Percentiles rank a stretch among this genome's conserved stretches.
Conservation (phyloP, 225 moss, liverwort and hornwort species). For the Sphagnum contortum region DNA sequence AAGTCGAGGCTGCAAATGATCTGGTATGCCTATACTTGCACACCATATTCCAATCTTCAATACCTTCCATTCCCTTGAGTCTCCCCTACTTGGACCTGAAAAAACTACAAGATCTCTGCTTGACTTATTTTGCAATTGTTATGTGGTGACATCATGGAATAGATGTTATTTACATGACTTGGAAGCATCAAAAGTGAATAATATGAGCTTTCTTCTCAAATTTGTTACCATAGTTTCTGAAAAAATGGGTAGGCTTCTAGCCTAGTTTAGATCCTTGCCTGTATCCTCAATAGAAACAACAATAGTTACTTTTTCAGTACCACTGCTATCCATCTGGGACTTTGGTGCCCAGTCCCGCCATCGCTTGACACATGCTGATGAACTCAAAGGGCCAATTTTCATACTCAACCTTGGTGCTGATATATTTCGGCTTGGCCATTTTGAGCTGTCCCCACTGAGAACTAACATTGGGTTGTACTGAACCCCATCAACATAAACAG, state of each 20-base stretch:
- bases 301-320: constrained; percentile 8
- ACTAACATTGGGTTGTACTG: too few species aligned
- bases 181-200: too few species aligned
- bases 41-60: not conserved
- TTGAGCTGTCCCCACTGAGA: too few species aligned
- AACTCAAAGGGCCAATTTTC: constrained; percentile 20
- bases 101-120: not conserved
- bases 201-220: too few species aligned
- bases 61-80: too few species aligned
- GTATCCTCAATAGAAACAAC: constrained; percentile 50
- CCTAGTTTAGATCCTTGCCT: constrained; percentile 6
- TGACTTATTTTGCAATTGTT: too few species aligned
- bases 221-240: too few species aligned
- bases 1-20: constrained; percentile 63
- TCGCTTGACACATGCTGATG: constrained; percentile 14
- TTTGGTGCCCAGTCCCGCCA: constrained; percentile 34
- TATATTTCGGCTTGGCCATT: constrained; percentile 1
- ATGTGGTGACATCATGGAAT: too few species aligned
- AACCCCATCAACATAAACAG: too few species aligned
- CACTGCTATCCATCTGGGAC: not conserved
- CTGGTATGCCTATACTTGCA: constrained; percentile 67
- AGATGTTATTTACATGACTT: too few species aligned
- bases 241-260: not conserved
- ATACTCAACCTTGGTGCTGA: constrained; percentile 39
- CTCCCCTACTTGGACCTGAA: not conserved